Evolutionary conservation across 306 rosid species (phyloP), one percentile per base, ranked within the genome.

Genomic region (Cicer chorassanicum): DNA sequence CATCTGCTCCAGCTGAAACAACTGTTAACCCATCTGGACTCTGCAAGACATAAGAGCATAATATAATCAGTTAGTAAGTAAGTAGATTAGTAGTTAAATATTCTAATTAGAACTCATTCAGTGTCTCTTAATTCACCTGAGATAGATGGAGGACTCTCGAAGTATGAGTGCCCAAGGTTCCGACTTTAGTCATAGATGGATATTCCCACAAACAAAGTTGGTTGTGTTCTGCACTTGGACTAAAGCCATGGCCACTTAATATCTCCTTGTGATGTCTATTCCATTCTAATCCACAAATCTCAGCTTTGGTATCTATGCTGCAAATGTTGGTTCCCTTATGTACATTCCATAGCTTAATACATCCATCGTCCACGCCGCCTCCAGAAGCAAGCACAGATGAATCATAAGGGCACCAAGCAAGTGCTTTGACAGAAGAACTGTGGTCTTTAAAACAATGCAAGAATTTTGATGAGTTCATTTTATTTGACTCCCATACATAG

Each of bases 271-370:
- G 88, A 79, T 89, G 91, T 74, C 78, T 88, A 73, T 91, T 91
- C 95, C 97, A 91, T 73, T 91, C 90, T 51, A 87, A 81, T 72
- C 95, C 93, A 82, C 91, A 91, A 50, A 91, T 84, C 95, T 89
- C 93, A 51, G 97, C 86, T 50, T 85, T 71, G 68, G 95, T 89
- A 59, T 83, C 86, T 64, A 82, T 70, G 85, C 85, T 86, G 73
- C 50, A 68, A 64, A 88, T 64, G 82, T 88, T 78, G 64, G 81
- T 82, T 10, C 92, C 95, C 54, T 73, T 86, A 29, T 82, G 87
- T 7, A 79, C 81, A 75, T 88, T 89, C 97, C 97, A 91, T 74
- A 86, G 7, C 86, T 91, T 91, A 39, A 91, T 91, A 24, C 85
- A 73, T 51, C 90, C 86, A 83, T 89, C 95, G 6, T 67, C 72